Percentiles rank a stretch among this genome's conserved stretches.
These are phyloP conservation scores for Aspergillus ochraceus DNA, from an alignment of 2,329 filamentous ascomycete species.

Conservation along the genomic window DNA sequence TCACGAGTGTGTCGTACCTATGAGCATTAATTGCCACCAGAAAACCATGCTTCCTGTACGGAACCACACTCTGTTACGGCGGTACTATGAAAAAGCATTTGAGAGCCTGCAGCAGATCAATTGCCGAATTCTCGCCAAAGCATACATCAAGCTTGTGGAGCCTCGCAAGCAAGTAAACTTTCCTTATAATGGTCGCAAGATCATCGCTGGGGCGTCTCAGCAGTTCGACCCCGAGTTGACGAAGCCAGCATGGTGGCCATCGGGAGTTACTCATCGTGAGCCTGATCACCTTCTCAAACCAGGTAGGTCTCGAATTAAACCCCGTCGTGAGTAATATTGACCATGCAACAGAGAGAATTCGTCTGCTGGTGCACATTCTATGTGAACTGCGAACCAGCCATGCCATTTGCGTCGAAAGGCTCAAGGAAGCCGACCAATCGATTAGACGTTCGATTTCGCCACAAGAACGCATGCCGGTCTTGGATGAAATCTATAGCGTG, in stretches of 20 bases:
- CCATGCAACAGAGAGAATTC: constrained; percentile 25
- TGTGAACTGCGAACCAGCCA: constrained; percentile 36
- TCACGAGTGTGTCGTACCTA: constrained; percentile 21
- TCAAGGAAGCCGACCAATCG: constrained; percentile 35
- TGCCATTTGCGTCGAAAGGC: constrained; percentile 32
- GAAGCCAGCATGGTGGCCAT: constrained; percentile 37
- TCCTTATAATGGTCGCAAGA: constrained; percentile 36
- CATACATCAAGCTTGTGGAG: constrained; percentile 38
- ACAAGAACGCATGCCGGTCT: constrained; percentile 27
- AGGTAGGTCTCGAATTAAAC: constrained; percentile 19
- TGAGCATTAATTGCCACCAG: constrained; percentile 25
- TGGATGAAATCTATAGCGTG: constrained; percentile 38
- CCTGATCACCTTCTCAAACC: constrained; percentile 35
- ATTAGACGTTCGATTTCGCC: constrained; percentile 35
- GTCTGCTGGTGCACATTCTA: constrained; percentile 35
- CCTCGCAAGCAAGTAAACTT: constrained; percentile 39
- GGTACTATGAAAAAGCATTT: constrained; percentile 36
- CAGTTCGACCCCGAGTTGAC: constrained; percentile 34
- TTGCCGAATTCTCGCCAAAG: constrained; percentile 36
- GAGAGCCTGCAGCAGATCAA: constrained; percentile 37
- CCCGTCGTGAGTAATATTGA: background rate
- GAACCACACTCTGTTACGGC: constrained; percentile 25
- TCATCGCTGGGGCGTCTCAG: constrained; percentile 30
- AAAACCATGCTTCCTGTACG: constrained; percentile 25
- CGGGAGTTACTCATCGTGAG: constrained; percentile 32